phyloP scores from a whole-genome alignment of 805 yeast species.

The Yarrowia porcina region DNA sequence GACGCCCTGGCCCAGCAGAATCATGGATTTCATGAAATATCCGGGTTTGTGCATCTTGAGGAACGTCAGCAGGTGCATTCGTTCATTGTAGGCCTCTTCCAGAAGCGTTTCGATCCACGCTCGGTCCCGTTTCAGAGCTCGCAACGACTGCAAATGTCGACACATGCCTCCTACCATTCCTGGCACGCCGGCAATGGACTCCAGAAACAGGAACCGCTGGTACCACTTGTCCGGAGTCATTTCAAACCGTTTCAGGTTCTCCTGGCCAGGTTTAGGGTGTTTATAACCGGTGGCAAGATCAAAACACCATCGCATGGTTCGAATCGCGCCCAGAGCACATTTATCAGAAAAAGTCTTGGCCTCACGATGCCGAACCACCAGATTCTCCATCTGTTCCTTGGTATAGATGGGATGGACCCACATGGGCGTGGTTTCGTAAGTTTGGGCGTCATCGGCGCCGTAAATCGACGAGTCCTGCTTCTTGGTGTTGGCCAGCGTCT shows the following conservation, averaged over 20 bases:
- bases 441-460: slow-evolving; percentile 1
- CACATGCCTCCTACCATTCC: slow-evolving; percentile 73
- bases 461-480: slow-evolving; percentile 8
- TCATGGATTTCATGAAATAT: slow-evolving; percentile 50
- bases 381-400: slow-evolving; percentile 39
- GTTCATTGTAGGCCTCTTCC: slow-evolving; percentile 75
- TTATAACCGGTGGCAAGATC: slow-evolving; percentile 64
- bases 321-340: slow-evolving; percentile 50
- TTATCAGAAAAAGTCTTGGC: slow-evolving; percentile 40
- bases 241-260: slow-evolving; percentile 40
- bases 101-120: slow-evolving; percentile 72
- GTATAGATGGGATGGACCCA: slow-evolving; percentile 48
- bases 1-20: slow-evolving; percentile 66
- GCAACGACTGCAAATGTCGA: slow-evolving; percentile 61
- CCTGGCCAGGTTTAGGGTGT: slow-evolving; percentile 47
- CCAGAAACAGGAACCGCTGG: slow-evolving; percentile 57
- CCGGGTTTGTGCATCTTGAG: slow-evolving; percentile 63
- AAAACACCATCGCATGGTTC: slow-evolving; percentile 48
- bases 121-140: slow-evolving; percentile 61
- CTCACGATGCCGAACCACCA: slow-evolving; percentile 51
- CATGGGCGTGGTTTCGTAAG: slow-evolving; percentile 28
- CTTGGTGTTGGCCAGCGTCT: slow-evolving; percentile 15
- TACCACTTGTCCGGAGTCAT: slow-evolving; percentile 68
- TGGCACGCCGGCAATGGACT: slow-evolving; percentile 76
- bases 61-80: slow-evolving; percentile 72